Evolutionary conservation across 306 rosid species (phyloP), one percentile per base, ranked within the genome.

Genomic region (Malus sylvestris): DNA sequence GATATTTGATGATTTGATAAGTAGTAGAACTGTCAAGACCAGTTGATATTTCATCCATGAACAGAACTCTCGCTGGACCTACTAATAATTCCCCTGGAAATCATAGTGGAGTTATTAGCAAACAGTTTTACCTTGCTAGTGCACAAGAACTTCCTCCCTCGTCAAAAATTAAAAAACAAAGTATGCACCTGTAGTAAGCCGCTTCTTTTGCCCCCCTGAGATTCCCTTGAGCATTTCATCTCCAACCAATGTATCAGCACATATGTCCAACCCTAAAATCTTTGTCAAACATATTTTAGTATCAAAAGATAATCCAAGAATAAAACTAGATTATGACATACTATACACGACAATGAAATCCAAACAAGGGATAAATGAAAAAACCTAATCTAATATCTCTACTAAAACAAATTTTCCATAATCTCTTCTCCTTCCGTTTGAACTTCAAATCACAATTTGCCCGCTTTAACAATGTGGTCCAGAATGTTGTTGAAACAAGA

Each of bases 171-270:
- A 49, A 57, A 60, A 73, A 67, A 78, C 58, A 53, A 40, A 60
- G 22, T 64, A 69, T 40, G 74, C 71, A 93, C 99, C 99, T 85
- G 99, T 91, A n/a, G 99, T 89, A 44, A 96, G 99, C 80, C 99
- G 92, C 84, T 96, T 96, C 88, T 96, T 96, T 85, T 96, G 99
- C 6, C 99, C 99, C 52, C 99, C 99, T 11, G 99, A 96, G 69
- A 96, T 93, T 44, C 99, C 99, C 81, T 96, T 96, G 15, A 96
- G 93, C 99, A 96, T 96, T 89, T 92, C 99, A 85, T 96, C 98
- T 71, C 99, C 99, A 53, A 91, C 98, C 86, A 96, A 83, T 69
- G 99, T 96, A 88, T 96, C 99, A 86, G 97, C 98, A 72, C 99
- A 96, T 60, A 89, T 79, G 85, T 96, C 99, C 97, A 96, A 86